Base-by-base conservation (phyloP, 257 asterid genomes). In the Plantago major region DNA sequence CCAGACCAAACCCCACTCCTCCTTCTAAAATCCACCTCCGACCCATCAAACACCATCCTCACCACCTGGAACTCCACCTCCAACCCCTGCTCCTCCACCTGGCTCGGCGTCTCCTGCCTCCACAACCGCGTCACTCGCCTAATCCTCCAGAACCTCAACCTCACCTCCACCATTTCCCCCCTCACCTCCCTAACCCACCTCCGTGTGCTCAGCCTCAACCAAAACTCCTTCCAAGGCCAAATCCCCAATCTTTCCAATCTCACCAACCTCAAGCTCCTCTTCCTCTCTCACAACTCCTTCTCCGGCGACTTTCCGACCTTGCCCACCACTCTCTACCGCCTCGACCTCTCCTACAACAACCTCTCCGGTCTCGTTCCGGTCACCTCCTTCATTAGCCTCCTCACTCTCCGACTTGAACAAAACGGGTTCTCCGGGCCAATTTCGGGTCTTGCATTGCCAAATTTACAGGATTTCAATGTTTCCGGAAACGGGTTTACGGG, bases 161-260 rank as follows among this genome's bases (percentile, higher is more conserved):
- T 91, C 12, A 70, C 60, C 0, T 86, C 81, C 70, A 56, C 87
- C 1, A 64, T 84, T 14, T 61, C 81, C 10, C 66, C 89, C 11
- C 75, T 92, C 40, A 44, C 84, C 3, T 65, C 73, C 4, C 62
- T 92, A 0, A 62, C 86, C n/a, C 74, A 80, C 11, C 94, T 92
- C 30, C 78, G 97, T 11, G 82, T 84, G 22, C 82, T 92, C 17
- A 83, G 94, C 73, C 86, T 92, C 67, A 84, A 87, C 72, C 33
- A 43, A 2, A 92, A 89, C 67, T 67, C 59, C 3, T 77, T 92
- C 63, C 69, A 85, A 0, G 99, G 99, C 48, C 66, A 62, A 11
- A 40, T 92, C 52, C 96, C 99, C 15, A 77, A 89, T 66, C 81
- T 92, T 16, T 81, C 97, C 30, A 79, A 63, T 62, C 88, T 92